phyloP scores from a whole-genome alignment of 1,139 yeast species.

The Hemisphaericaspora xylofermentans region DNA sequence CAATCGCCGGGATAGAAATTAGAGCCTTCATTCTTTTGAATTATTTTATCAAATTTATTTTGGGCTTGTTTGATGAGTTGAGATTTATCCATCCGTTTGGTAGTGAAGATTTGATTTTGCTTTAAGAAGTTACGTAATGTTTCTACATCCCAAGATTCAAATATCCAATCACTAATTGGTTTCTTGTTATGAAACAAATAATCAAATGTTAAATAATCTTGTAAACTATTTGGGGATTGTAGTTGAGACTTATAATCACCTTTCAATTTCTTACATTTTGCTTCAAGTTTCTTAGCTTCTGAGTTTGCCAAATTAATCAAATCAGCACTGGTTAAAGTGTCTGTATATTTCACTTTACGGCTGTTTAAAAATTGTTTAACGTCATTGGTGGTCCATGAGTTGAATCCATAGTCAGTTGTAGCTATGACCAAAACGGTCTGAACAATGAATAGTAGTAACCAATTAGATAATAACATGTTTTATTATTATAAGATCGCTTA shows the following conservation, averaged over 20 bases:
- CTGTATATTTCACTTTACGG: constrained; percentile 28
- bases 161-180: constrained; percentile 35
- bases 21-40: constrained; percentile 32
- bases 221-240: constrained; percentile 15
- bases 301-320: constrained; percentile 32
- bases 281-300: constrained; percentile 21
- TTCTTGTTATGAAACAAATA: constrained; percentile 12
- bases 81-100: constrained; percentile 27
- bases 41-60: constrained; percentile 36
- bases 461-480: background rate
- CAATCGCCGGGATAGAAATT: constrained; percentile 53
- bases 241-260: constrained; percentile 7
- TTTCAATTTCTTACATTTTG: constrained; percentile 9
- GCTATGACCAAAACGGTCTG: constrained; percentile 5
- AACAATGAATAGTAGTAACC: constrained; percentile 1
- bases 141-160: constrained; percentile 47
- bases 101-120: constrained; percentile 24
- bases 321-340: constrained; percentile 24
- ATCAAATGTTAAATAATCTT: constrained; percentile 16
- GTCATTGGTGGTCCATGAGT: constrained; percentile 25
- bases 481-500: too few species aligned
- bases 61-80: constrained; percentile 38
- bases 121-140: constrained; percentile 36
- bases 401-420: constrained; percentile 11
- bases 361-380: constrained; percentile 33